Percentiles rank a stretch among this genome's conserved stretches.
Conservation (phyloP, 345 rosid genomes). For the Brassica nigra region DNA sequence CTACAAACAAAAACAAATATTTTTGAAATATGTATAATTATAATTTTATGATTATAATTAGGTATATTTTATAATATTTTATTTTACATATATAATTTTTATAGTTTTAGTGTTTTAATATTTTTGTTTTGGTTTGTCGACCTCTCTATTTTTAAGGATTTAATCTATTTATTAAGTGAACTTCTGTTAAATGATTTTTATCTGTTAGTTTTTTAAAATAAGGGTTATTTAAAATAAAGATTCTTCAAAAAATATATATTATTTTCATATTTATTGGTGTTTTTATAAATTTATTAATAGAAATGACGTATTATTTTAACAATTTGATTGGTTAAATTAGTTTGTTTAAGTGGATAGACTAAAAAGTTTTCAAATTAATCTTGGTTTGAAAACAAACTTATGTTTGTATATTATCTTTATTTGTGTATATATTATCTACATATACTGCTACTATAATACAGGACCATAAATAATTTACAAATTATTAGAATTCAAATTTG, state of each 20-base stretch:
- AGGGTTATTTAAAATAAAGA: background rate
- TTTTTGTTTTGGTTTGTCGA: background rate
- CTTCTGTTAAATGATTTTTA: background rate
- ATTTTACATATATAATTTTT: background rate
- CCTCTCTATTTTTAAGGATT: background rate
- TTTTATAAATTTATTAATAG: no score
- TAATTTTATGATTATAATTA: background rate
- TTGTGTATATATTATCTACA: background rate
- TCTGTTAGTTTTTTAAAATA: background rate
- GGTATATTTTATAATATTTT: background rate
- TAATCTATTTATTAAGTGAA: background rate
- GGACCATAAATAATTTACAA: background rate
- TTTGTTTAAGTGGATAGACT: background rate
- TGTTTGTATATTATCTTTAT: no score
- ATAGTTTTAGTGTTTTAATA: background rate
- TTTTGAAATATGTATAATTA: background rate
- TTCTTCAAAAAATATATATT: background rate
- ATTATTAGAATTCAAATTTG: background rate
- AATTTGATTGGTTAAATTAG: background rate
- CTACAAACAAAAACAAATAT: background rate
- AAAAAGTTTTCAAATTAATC: no score
- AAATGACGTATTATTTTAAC: background rate
- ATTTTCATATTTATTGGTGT: background rate
- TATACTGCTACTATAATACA: background rate
- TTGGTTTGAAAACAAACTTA: no score